Base-by-base conservation (phyloP, 768 basidiomycete genomes). In the Suillus plorans region DNA sequence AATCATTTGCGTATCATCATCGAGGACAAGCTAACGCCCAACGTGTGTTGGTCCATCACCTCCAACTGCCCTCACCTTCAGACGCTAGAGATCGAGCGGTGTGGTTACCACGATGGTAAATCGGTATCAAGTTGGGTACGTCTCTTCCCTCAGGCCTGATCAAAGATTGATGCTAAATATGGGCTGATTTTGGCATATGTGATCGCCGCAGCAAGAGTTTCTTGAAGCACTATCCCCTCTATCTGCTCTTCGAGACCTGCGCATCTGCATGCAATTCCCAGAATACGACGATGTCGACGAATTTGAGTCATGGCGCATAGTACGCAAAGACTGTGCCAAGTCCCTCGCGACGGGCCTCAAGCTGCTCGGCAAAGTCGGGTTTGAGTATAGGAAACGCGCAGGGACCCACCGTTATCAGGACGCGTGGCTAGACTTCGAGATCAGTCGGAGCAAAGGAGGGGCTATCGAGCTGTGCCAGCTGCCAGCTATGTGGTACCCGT, bases 71-170 rank as follows among this genome's bases (percentile, higher is more conserved):
- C 77, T 18, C 71, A 71, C 42, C 65, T 77, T 22, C 77, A 77
- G 67, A 47, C 68, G 36, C 73, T 77, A 58, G 76, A 77, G 49
- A 77, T 77, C 7, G 76, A 77, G 63, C 72, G 74, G 56, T 77
- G 76, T 62, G 76, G 76, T 5, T 77, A 77, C 71, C 76, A 77
- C 66, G 76, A 77, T 66, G 76, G 76, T 53, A 78, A 77, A 68
- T 73, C 77, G 14, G 69, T 76, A 62, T 76, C 74, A 69, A 72
- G 72, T 59, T 72, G 64, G 75, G 76, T 77, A 72, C 66, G 76
- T 76, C 65, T 73, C 44, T 69, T 59, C 63, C 69, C 67, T 64
- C 69, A 67, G 55, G 60, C 57, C 41, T 55, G 39, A 18, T 63
- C 59, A 60, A 66, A 63, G 61, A 60, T 64, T 61, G 41, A 57